Conservation (phyloP, 805 yeast species). For the Myxozyma geophila region DNA sequence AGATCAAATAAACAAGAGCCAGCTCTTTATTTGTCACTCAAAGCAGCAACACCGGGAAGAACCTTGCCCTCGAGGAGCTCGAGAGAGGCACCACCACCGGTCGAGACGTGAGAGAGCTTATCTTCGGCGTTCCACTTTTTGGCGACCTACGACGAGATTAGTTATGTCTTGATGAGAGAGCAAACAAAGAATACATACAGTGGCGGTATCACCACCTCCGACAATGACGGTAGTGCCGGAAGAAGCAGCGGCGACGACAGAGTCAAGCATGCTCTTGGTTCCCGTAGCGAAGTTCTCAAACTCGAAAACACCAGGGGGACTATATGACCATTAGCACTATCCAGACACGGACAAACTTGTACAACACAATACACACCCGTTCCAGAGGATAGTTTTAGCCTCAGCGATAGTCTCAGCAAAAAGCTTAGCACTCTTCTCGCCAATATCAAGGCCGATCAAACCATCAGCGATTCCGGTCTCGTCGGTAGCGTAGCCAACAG, state of each 20-base stretch:
- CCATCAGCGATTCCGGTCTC: constrained; percentile 92
- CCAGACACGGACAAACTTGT: neutral
- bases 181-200: constrained; percentile 46
- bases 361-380: constrained; percentile 57
- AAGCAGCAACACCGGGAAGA: constrained; percentile 95
- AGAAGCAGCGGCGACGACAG: constrained; percentile 82
- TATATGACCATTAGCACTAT: neutral
- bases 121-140: constrained; percentile 97
- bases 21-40: constrained; percentile 64
- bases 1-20: constrained; percentile 3
- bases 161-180: neutral
- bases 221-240: constrained; percentile 92
- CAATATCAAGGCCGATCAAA: constrained; percentile 95
- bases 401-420: constrained; percentile 81
- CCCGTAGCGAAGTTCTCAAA: constrained; percentile 90
- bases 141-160: constrained; percentile 54
- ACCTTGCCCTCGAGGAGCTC: constrained; percentile 98
- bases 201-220: constrained; percentile 99
- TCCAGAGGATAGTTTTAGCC: constrained; percentile 99
- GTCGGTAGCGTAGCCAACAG: constrained; percentile 80
- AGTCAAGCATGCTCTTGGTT: constrained; percentile 87
- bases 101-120: constrained; percentile 96
- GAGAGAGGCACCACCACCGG: constrained; percentile 99
- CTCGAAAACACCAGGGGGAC: constrained; percentile 99
- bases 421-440: constrained; percentile 83